Evolutionary conservation across 257 asterid species (phyloP).

Genomic region (Ilex aquifolium): DNA sequence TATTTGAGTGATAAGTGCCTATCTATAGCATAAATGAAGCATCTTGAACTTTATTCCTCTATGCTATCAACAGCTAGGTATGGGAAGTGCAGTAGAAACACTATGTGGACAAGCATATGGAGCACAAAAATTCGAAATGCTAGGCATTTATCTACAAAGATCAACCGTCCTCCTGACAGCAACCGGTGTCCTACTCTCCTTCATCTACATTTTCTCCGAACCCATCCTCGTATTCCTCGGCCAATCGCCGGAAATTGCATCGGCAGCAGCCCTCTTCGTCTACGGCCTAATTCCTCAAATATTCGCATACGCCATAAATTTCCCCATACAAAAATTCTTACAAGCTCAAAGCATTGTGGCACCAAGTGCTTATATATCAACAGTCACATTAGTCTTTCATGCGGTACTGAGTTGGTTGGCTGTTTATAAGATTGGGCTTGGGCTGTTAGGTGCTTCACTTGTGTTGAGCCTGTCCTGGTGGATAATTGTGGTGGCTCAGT

Average conservation of each 20-base stretch:
- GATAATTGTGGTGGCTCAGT: conserved; percentile 21
- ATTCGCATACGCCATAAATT: conserved; percentile 22
- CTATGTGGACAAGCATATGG: conserved; percentile 30
- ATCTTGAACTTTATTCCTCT: too few species aligned
- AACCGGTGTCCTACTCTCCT: conserved; percentile 15
- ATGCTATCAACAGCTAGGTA: conserved; percentile 15
- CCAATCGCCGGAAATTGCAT: conserved; percentile 18
- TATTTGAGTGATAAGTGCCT: too few species aligned
- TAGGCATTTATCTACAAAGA: conserved; percentile 26
- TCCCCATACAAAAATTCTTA: conserved; percentile 26
- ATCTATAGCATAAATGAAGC: too few species aligned
- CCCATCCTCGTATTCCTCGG: conserved; percentile 19
- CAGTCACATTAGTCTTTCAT: conserved; percentile 17
- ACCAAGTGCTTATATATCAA: conserved; percentile 27
- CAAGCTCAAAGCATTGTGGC: conserved; percentile 28
- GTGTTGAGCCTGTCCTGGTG: conserved; percentile 27
- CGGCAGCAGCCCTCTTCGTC: conserved; percentile 20
- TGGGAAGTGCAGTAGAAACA: conserved; percentile 34
- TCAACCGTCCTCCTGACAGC: conserved; percentile 17
- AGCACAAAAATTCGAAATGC: conserved; percentile 19
- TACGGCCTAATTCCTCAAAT: conserved; percentile 31
- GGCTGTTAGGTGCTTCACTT: conserved; percentile 22
- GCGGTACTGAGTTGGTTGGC: conserved; percentile 13
- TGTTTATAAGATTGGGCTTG: conserved; percentile 19
- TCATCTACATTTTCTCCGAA: conserved; percentile 14